Percentiles rank a stretch among this genome's conserved stretches.
These are phyloP conservation scores for Raffaelea ambrosiae DNA, from an alignment of 2,329 filamentous ascomycete genomes.

Conservation along the genomic window DNA sequence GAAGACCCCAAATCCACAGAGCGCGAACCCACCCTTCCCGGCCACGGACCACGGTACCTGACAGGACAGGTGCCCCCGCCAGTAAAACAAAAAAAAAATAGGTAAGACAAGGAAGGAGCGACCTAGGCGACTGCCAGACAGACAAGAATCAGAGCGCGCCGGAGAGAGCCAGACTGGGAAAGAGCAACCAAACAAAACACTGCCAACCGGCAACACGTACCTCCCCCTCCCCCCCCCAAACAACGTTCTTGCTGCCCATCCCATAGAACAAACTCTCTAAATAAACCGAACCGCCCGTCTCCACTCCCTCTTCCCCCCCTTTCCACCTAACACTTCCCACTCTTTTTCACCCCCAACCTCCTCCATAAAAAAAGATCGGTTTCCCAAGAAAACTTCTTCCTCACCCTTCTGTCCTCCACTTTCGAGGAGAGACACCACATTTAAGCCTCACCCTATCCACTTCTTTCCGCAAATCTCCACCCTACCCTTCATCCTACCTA, in stretches of 20 bases:
- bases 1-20: constrained; percentile 11
- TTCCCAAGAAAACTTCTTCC: constrained; percentile 8
- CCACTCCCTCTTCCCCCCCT: constrained; percentile 19
- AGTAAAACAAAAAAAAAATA: constrained; percentile 3
- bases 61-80: constrained; percentile 10
- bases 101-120: constrained; percentile 5
- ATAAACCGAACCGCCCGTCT: constrained; percentile 7
- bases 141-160: no score
- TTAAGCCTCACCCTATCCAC: constrained; percentile 16
- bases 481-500: constrained; percentile 8
- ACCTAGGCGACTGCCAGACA: no score
- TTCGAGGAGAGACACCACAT: constrained; percentile 12
- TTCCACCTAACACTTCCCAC: constrained; percentile 11
- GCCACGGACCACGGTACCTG: constrained; percentile 14
- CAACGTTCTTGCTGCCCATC: background rate
- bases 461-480: constrained; percentile 14
- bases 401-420: constrained; percentile 13
- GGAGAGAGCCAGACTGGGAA: no score
- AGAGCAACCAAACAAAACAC: background rate
- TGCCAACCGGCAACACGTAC: no score
- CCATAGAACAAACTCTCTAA: constrained; percentile 7
- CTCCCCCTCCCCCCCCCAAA: background rate
- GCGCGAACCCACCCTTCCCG: constrained; percentile 13
- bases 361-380: constrained; percentile 3
- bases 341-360: constrained; percentile 4